Evolutionary conservation across 768 basidiomycete species (phyloP).

Genomic region (Mrakia blollopis): DNA sequence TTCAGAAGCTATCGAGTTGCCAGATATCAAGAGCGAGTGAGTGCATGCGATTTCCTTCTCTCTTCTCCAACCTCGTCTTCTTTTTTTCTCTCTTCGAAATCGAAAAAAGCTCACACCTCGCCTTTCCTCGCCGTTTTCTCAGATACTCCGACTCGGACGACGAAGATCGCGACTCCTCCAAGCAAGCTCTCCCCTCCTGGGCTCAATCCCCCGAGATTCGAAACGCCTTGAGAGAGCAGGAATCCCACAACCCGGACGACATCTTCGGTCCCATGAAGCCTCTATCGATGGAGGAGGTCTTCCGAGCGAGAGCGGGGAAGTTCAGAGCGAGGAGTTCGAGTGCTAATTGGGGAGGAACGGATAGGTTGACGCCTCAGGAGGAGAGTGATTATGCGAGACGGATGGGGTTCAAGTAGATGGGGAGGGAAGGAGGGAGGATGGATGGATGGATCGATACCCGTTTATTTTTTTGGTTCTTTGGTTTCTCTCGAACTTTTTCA

Average conservation of each 20-base stretch:
- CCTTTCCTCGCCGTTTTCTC: not conserved
- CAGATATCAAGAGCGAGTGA: conserved; percentile 86
- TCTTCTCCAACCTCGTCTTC: not conserved
- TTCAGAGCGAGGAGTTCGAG: conserved; percentile 88
- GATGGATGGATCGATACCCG: conserved; percentile 15
- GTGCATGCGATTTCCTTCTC: conserved; percentile 24
- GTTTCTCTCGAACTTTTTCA: not conserved
- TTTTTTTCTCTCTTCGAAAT: not conserved
- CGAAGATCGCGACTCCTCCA: conserved; percentile 68
- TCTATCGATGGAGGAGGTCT: conserved; percentile 78
- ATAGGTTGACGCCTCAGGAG: conserved; percentile 75
- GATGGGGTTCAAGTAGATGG: conserved; percentile 63
- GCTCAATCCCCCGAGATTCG: conserved; percentile 83
- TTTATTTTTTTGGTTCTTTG: not conserved
- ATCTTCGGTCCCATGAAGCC: conserved; percentile 86
- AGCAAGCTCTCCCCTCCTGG: conserved; percentile 70
- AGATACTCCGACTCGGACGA: conserved; percentile 91
- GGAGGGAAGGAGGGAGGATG: not conserved
- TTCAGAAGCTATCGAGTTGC: conserved; percentile 61
- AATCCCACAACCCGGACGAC: conserved; percentile 69
- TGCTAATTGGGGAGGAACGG: conserved; percentile 94
- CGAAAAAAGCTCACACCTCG: not conserved
- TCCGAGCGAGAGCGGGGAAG: conserved; percentile 59
- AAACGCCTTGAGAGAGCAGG: conserved; percentile 72
- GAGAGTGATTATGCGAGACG: conserved; percentile 78